A percentile compares a stretch with the other conserved stretches of the same genome.
Conservation (phyloP, 352 stramenopile species). For the Globisporangium acanthophoron region DNA sequence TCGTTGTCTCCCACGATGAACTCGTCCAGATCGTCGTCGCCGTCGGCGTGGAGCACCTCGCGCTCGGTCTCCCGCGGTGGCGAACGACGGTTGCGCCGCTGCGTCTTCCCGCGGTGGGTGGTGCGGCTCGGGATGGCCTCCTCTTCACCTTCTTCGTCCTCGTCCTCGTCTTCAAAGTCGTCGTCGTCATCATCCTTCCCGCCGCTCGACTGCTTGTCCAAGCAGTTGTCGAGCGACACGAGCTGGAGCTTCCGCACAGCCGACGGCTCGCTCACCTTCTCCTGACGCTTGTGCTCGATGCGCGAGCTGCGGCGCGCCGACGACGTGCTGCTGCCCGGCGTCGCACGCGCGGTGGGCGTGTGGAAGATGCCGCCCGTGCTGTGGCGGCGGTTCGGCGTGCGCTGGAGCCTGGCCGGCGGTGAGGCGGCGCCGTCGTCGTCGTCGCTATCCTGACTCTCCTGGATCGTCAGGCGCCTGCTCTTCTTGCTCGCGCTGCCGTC, state of each 20-base stretch:
- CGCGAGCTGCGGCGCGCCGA: conserved; percentile 52
- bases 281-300: conserved; percentile 46
- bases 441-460: conserved; percentile 59
- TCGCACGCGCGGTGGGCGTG: background rate
- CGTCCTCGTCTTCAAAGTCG: conserved; percentile 29
- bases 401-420: conserved; percentile 5
- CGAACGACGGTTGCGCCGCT: conserved; percentile 3
- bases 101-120: conserved; percentile 7
- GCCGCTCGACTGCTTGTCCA: conserved; percentile 31
- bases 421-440: background rate
- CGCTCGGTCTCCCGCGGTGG: conserved; percentile 15
- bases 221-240: conserved; percentile 58
- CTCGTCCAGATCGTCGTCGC: conserved; percentile 66
- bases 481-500: conserved; percentile 23
- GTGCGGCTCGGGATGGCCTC: background rate
- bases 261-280: conserved; percentile 33
- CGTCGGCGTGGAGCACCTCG: conserved; percentile 41
- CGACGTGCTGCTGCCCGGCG: conserved; percentile 22
- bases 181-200: conserved; percentile 27
- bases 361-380: background rate
- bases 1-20: conserved; percentile 79
- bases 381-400: conserved; percentile 2
- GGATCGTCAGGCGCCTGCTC: conserved; percentile 28
- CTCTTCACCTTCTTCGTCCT: background rate
- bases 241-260: conserved; percentile 53